These are phyloP conservation scores for Saccharomycopsis malanga DNA, from an alignment of 805 yeast genomes.

Conservation along the genomic window DNA sequence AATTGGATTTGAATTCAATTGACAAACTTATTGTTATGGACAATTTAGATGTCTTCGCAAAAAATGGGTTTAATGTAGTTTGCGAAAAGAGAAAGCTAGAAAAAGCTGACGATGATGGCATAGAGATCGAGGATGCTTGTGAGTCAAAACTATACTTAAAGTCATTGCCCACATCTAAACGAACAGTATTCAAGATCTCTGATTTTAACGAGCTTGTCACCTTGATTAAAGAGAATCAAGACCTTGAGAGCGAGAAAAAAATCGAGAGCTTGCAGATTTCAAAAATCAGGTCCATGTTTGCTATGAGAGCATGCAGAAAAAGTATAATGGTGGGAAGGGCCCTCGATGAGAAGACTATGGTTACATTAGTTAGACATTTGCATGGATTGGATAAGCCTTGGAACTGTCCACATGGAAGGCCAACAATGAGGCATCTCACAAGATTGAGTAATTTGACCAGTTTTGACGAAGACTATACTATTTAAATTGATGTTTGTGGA, in stretches of 20 bases:
- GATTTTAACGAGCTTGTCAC: constrained; percentile 69
- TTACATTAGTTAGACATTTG: constrained; percentile 55
- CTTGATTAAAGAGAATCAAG: constrained; percentile 50
- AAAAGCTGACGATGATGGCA: constrained; percentile 5
- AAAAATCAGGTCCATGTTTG: constrained; percentile 77
- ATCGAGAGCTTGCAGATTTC: constrained; percentile 48
- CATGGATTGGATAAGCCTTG: constrained; percentile 83
- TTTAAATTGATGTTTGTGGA: neutral
- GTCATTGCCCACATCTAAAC: constrained; percentile 69
- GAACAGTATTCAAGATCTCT: constrained; percentile 53
- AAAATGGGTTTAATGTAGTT: constrained; percentile 72
- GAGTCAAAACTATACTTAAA: constrained; percentile 50
- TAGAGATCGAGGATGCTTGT: too few relatives aligned
- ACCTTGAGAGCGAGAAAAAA: constrained; percentile 24
- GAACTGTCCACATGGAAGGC: constrained; percentile 96
- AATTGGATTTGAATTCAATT: constrained; percentile 59
- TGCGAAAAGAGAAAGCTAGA: constrained; percentile 34
- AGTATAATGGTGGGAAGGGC: constrained; percentile 92
- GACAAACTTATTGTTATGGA: constrained; percentile 73
- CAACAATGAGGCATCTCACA: constrained; percentile 87
- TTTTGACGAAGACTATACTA: constrained; percentile 38
- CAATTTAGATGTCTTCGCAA: constrained; percentile 46
- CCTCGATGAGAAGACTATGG: constrained; percentile 55
- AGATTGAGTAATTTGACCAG: constrained; percentile 45
- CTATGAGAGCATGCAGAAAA: constrained; percentile 90